A percentile compares a stretch with the other conserved stretches of the same genome.
Evolutionary conservation across 1,284 basidiomycete genomes (phyloP).

Genomic region (Bjerkandera adusta): DNA sequence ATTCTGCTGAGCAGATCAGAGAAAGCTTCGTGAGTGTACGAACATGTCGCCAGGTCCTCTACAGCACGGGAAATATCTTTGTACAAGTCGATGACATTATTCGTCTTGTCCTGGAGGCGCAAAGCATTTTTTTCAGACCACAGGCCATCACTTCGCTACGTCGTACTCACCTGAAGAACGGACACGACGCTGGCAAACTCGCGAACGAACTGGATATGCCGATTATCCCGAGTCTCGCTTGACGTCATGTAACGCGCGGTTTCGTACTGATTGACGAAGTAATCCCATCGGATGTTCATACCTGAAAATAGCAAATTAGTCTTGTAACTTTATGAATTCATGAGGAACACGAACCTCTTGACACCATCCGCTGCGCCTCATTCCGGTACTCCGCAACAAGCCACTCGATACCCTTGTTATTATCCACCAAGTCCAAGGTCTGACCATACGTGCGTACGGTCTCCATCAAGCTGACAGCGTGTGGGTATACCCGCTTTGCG

Average conservation of each 20-base stretch:
- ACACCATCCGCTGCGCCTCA: conserved; percentile 88
- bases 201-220: conserved; percentile 91
- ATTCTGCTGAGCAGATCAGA: conserved; percentile 75
- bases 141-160: background rate
- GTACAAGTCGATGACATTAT: conserved; percentile 89
- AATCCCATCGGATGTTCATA: conserved; percentile 95
- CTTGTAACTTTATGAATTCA: no score
- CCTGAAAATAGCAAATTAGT: conserved; percentile 48
- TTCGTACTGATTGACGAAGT: conserved; percentile 92
- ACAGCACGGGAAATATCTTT: conserved; percentile 83
- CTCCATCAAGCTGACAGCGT: conserved; percentile 98
- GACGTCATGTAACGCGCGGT: conserved; percentile 69
- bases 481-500: conserved; percentile 96
- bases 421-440: conserved; percentile 86
- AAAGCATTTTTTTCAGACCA: background rate
- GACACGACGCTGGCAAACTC: conserved; percentile 94
- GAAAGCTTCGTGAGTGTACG: conserved; percentile 84
- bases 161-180: conserved; percentile 64
- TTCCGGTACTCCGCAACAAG: conserved; percentile 91
- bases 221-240: conserved; percentile 78
- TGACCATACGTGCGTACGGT: conserved; percentile 96
- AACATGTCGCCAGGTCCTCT: conserved; percentile 85
- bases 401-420: conserved; percentile 89
- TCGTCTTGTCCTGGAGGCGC: conserved; percentile 81
- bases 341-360: conserved; percentile 75